Evolutionary conservation across 2,329 filamentous ascomycete genomes (phyloP).

Genomic region (Diplodia sapinea): DNA sequence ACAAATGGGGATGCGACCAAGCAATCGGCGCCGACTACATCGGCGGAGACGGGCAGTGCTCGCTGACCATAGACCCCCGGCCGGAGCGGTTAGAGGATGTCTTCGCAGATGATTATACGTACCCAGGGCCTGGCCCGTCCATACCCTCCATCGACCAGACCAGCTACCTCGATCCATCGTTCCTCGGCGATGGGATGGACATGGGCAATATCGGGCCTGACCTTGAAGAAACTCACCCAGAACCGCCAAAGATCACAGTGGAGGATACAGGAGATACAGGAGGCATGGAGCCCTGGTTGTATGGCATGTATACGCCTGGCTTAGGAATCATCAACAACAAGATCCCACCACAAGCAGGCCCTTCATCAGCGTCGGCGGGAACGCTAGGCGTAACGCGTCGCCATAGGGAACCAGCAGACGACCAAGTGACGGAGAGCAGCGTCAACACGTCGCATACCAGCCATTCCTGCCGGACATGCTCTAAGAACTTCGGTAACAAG

Average conservation of each 20-base stretch:
- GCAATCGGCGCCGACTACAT: not conserved
- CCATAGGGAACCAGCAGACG: not conserved
- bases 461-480: constrained; percentile 2
- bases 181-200: not conserved
- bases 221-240: too few relatives aligned
- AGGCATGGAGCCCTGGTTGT: not conserved
- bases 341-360: not conserved
- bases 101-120: not conserved
- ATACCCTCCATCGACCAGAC: not conserved
- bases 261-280: not conserved
- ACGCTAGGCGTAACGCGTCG: not conserved
- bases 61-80: not conserved
- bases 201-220: not conserved
- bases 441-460: constrained; percentile 14
- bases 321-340: not conserved
- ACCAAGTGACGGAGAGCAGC: constrained; percentile 10
- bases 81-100: not conserved
- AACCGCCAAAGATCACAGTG: not conserved
- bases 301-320: constrained; percentile 1
- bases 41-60: not conserved
- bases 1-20: not conserved
- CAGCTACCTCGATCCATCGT: not conserved
- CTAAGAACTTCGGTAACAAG: constrained; percentile 6
- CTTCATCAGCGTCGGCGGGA: not conserved
- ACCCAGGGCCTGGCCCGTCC: not conserved